Percentiles rank a stretch among this genome's conserved stretches.
Evolutionary conservation across 768 basidiomycete genomes (phyloP).

Genomic region (Russula compacta): DNA sequence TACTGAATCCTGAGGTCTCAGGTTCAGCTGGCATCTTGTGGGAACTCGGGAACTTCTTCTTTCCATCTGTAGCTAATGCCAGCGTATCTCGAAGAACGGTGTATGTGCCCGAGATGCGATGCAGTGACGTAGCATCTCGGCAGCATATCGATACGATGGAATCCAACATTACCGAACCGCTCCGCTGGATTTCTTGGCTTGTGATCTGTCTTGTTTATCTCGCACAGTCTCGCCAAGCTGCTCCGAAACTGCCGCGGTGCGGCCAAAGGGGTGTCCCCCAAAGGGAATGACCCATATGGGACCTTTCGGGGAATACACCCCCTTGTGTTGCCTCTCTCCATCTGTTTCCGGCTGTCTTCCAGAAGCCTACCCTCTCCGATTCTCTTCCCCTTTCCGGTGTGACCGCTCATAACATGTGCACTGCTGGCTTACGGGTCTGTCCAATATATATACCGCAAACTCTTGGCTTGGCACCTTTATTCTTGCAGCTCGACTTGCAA

Average conservation of each 20-base stretch:
- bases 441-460: slow-evolving; percentile 5
- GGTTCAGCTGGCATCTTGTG: background rate
- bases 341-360: slow-evolving; percentile 4
- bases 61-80: background rate
- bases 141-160: background rate
- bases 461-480: background rate
- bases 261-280: background rate
- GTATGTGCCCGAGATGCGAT: background rate
- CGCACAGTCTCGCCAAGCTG: background rate
- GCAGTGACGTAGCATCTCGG: background rate
- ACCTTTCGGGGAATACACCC: background rate
- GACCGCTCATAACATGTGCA: background rate
- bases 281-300: background rate
- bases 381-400: background rate
- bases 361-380: background rate
- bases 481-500: slow-evolving; percentile 21
- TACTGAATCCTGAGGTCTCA: background rate
- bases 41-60: background rate
- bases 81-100: background rate
- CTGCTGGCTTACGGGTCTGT: background rate
- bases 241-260: slow-evolving; percentile 5
- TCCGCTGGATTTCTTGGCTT: background rate
- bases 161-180: background rate
- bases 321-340: slow-evolving; percentile 7
- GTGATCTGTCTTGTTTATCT: background rate